Conservation (phyloP, 140 eudicot species). For the Ambrosia hybrid region DNA sequence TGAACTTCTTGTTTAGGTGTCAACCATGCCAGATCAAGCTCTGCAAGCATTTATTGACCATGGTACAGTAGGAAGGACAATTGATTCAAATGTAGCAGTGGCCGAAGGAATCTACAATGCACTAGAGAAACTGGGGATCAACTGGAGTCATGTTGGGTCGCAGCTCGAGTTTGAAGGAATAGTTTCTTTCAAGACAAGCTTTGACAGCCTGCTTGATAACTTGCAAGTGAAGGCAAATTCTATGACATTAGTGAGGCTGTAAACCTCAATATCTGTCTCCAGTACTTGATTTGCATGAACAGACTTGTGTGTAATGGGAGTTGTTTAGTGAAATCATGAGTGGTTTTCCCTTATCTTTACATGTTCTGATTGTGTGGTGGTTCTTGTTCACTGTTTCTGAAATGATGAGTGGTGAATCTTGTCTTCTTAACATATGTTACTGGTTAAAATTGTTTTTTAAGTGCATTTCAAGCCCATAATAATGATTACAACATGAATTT, state of each 20-base stretch:
- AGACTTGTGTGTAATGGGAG: conserved; percentile 30
- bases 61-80: conserved; percentile 83
- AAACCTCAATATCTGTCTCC: conserved; percentile 1
- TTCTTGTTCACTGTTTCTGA: conserved; percentile 15
- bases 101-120: conserved; percentile 95
- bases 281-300: conserved; percentile 24
- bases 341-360: conserved; percentile 26
- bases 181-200: conserved; percentile 93
- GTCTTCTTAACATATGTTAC: not conserved
- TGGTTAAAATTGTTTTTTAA: not conserved
- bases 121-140: conserved; percentile 89
- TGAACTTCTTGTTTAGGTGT: conserved; percentile 52
- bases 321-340: conserved; percentile 29
- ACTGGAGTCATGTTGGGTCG: conserved; percentile 75
- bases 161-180: conserved; percentile 96
- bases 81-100: conserved; percentile 86
- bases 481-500: not conserved
- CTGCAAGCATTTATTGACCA: conserved; percentile 91
- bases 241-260: conserved; percentile 72
- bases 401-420: not conserved
- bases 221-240: conserved; percentile 96
- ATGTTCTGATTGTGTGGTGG: conserved; percentile 28
- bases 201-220: conserved; percentile 86
- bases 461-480: not conserved
- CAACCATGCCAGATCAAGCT: conserved; percentile 99